Percentiles rank a stretch among this genome's conserved stretches.
These are phyloP conservation scores for Cladophialophora yegresii DNA, from an alignment of 2,329 filamentous ascomycete species.

Conservation along the genomic window DNA sequence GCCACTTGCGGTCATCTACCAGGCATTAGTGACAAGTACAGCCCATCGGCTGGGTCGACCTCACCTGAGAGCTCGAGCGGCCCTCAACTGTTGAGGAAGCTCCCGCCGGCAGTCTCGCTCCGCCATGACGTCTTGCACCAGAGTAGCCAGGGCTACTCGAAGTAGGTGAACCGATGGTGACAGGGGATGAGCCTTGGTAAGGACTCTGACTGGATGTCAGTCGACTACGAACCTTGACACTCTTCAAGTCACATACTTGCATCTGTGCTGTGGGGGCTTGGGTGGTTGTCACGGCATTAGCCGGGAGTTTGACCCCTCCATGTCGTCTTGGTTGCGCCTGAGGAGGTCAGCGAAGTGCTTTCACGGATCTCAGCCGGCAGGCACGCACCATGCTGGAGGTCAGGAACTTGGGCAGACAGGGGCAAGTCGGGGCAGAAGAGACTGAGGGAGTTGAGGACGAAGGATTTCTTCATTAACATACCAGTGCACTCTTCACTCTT, in stretches of 20 bases:
- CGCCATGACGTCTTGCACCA: conserved; percentile 4
- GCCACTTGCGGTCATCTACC: neutral
- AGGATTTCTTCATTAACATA: neutral
- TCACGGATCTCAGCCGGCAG: neutral
- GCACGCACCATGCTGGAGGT: conserved; percentile 1
- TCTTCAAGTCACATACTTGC: neutral
- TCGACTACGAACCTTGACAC: neutral
- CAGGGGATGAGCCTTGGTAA: conserved; percentile 2
- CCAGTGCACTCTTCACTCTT: neutral
- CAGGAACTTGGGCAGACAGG: neutral
- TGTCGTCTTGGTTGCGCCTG: conserved; percentile 13
- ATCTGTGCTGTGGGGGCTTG: neutral
- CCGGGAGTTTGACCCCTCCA: conserved; percentile 9
- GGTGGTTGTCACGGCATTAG: conserved; percentile 5
- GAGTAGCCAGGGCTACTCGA: neutral
- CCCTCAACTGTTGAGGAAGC: neutral
- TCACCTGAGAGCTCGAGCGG: neutral
- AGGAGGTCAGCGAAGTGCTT: neutral
- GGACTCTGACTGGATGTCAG: neutral
- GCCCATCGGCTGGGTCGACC: too few relatives aligned
- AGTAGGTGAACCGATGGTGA: neutral
- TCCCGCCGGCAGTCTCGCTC: conserved; percentile 2
- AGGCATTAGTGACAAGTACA: neutral
- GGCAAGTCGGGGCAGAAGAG: neutral
- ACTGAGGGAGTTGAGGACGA: neutral